Conservation (phyloP, 148 eudicot species). For the Persicaria tinctoria region DNA sequence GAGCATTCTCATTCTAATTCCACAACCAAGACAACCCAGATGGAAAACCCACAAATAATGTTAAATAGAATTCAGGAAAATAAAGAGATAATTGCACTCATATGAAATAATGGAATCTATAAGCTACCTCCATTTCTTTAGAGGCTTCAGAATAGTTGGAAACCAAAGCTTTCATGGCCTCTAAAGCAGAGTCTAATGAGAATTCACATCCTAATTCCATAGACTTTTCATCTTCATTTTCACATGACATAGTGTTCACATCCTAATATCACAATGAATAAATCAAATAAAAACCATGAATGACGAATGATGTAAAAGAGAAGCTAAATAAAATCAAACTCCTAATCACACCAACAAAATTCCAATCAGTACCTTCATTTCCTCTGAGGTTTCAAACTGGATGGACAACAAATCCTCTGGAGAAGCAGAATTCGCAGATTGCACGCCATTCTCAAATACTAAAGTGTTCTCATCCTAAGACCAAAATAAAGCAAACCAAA, state of each 20-base stretch:
- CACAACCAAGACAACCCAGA: background rate
- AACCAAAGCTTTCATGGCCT: background rate
- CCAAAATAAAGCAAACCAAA: background rate
- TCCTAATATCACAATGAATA: background rate
- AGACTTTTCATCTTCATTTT: background rate
- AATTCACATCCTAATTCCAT: background rate
- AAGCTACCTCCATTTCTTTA: background rate
- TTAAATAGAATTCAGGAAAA: background rate
- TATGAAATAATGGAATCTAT: background rate
- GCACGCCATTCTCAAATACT: background rate
- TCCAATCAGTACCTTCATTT: background rate
- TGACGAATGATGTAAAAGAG: background rate
- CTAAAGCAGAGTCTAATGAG: background rate
- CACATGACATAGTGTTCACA: background rate
- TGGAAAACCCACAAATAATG: slow-evolving; percentile 5
- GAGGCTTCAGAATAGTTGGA: background rate
- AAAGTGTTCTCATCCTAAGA: background rate
- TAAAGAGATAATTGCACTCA: background rate
- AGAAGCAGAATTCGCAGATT: slow-evolving; percentile 2
- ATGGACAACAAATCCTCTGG: slow-evolving; percentile 6
- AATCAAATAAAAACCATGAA: background rate
- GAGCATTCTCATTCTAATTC: slow-evolving; percentile 35
- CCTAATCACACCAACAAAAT: background rate
- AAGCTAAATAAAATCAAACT: background rate
- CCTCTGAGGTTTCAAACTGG: background rate